Evolutionary conservation across 2,329 filamentous ascomycete species (phyloP), one percentile per base, ranked within the genome.

Genomic region (Cytospora piceicola): DNA sequence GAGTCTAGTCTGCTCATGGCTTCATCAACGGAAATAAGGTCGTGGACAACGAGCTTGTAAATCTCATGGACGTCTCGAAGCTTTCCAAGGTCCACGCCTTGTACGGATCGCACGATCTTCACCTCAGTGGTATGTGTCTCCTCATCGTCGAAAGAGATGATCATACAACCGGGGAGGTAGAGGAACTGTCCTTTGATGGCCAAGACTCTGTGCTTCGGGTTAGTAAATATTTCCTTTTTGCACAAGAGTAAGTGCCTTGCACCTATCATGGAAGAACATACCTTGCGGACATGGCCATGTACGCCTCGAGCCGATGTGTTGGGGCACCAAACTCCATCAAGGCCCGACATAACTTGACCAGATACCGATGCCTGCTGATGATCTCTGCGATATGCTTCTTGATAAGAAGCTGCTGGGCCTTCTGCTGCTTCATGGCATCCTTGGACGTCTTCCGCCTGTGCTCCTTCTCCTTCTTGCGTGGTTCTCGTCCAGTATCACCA

Each of bases 161-260:
- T 91, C 94, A 97, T 97, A 73, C 92, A 96, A 0, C 92, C 92
- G 0, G 94, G 93, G 34, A 97, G 87, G 74, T 97, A 97, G 27
- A 97, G 80, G 71, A 95, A 97, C 72, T 96, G 93, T 7, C 90
- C 90, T 70, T 96, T 91, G 20, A 97, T 94, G 76, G 94, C 91
- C 46, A 97, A 84, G 1, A 95, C 91, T n/a, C 91, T 85, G 29
- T 17, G 24, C 9, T 20, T 24, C n/a, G 17, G 7, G 22, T 62
- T 57, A 62, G 60, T 32, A 29, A 1, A 20, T 17, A 9, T 36
- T 36, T 8, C 32, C 34, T 36, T 36, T 5, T 3, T 42, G 39
- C 5, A 12, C 24, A 1, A n/a, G n/a, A n/a, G n/a, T 20, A 29
- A 24, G 12, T n/a, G n/a, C 2, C 14, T 36, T 17, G 17, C 5